Evolutionary conservation across 495 filamentous ascomycete species (phyloP), one percentile per base, ranked within the genome.

Genomic region (Tetracladium setigerum): DNA sequence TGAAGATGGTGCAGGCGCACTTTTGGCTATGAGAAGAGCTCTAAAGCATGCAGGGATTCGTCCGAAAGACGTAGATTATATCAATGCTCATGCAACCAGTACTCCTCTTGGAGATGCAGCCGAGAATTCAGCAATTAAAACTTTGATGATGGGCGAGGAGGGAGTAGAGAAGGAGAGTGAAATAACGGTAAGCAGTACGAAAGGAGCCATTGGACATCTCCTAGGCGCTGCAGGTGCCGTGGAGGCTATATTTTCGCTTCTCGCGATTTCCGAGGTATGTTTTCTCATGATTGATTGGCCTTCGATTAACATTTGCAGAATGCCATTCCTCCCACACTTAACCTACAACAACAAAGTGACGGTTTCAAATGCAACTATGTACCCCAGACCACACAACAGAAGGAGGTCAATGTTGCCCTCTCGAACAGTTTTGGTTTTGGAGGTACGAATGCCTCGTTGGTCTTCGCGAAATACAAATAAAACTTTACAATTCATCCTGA

Each of bases 341-440:
- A 96, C 46, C 68, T 97, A 13, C 67, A 81, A 3, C 73, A 74
- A n/a, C 67, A 81, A 16, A 74, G 76, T 18, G 70, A 80, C 43
- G 86, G 79, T 8, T 87, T 89, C 41, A 71, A 82, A 44, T 95
- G 88, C 70, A 96, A 98, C 64, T 91, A 95, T 66, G 81, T 94
- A 2, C 81, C 89, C 0, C 69, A 79, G 1, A 50, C 70, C 27
- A 72, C 86, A 2, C 90, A 96, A 59, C 61, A 82, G 22, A 79
- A 79, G 53, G 48, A 68, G 9, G 80, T 96, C 17, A 72, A 83
- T 47, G 85, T 90, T 19, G 84, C 83, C 30, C 52, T 98, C 55
- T 89, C 87, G 15, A 98, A 98, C 58, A 97, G 91, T 59, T 98
- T 98, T 72, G 92, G 92, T 1, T 98, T 98, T 70, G 92, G 92